phyloP scores from a whole-genome alignment of 2,329 filamentous ascomycete species.

The Aspergillus tamarii region DNA sequence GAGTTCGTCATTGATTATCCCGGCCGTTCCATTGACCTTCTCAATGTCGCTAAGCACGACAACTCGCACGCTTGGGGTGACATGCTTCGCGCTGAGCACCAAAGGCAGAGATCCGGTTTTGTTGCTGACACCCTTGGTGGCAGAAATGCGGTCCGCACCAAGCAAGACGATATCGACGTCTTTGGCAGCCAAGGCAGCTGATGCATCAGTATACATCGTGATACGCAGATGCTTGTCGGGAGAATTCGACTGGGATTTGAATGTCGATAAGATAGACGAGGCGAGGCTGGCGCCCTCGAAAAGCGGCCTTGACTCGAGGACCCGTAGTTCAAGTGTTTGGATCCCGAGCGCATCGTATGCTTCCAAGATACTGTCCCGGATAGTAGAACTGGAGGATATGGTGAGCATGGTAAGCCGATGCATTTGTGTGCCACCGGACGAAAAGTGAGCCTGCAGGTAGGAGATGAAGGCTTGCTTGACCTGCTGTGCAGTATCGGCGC shows the following conservation, averaged over 20 bases:
- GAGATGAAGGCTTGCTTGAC: constrained; percentile 30
- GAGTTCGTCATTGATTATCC: constrained; percentile 50
- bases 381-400: constrained; percentile 66
- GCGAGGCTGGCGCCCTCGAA: constrained; percentile 67
- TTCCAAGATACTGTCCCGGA: constrained; percentile 53
- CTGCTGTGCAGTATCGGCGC: constrained; percentile 24
- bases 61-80: constrained; percentile 52
- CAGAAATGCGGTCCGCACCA: constrained; percentile 66
- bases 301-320: constrained; percentile 69
- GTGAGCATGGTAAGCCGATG: constrained; percentile 58
- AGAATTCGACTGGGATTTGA: constrained; percentile 24
- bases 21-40: constrained; percentile 59
- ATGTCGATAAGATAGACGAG: constrained; percentile 36
- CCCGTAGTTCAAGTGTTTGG: constrained; percentile 54
- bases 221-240: constrained; percentile 41
- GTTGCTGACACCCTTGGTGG: constrained; percentile 64
- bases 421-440: constrained; percentile 1
- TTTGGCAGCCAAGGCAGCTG: constrained; percentile 56
- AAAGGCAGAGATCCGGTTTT: constrained; percentile 67
- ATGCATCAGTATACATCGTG: constrained; percentile 63
- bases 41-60: constrained; percentile 63
- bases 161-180: constrained; percentile 63
- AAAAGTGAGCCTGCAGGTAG: constrained; percentile 28
- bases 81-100: constrained; percentile 57
- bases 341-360: constrained; percentile 41